Percentiles rank a stretch among this genome's conserved stretches.
phyloP scores from a whole-genome alignment of 805 yeast genomes.

The Candida andamanensis region DNA sequence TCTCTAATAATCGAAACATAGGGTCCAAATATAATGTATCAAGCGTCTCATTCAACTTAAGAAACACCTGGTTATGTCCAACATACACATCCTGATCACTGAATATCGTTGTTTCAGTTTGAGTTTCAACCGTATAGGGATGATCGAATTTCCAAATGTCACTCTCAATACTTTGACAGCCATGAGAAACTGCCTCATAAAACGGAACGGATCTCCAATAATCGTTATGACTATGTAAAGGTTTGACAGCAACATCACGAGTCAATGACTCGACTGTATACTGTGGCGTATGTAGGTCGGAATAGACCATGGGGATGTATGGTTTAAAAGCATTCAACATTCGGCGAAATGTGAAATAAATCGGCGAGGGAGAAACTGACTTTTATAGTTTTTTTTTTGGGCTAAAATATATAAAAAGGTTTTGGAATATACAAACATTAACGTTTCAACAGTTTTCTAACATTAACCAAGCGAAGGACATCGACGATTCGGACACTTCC shows the following conservation, averaged over 20 bases:
- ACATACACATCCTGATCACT: constrained; percentile 43
- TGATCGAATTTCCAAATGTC: constrained; percentile 52
- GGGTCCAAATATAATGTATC: constrained; percentile 50
- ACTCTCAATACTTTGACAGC: constrained; percentile 59
- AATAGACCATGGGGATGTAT: constrained; percentile 4
- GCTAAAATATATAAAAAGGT: too few species aligned
- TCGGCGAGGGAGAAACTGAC: too few species aligned
- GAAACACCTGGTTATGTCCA: constrained; percentile 52
- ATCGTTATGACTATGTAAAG: constrained; percentile 66
- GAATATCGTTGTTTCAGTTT: constrained; percentile 18
- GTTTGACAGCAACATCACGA: constrained; percentile 35
- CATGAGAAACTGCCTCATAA: constrained; percentile 51
- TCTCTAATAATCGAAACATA: constrained; percentile 41
- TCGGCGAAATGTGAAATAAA: neutral
- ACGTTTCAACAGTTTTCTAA: constrained; percentile 16
- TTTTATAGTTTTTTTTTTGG: too few species aligned
- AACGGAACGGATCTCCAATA: constrained; percentile 59
- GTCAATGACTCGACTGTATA: constrained; percentile 23
- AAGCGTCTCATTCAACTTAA: constrained; percentile 44
- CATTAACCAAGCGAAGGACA: constrained; percentile 25
- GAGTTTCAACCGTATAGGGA: constrained; percentile 21
- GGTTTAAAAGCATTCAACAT: constrained; percentile 9
- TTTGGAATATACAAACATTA: too few species aligned
- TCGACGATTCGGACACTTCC: constrained; percentile 53
- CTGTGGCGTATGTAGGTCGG: neutral